Evolutionary conservation across 768 basidiomycete species (phyloP).

Genomic region (Cystofilobasidium macerans): DNA sequence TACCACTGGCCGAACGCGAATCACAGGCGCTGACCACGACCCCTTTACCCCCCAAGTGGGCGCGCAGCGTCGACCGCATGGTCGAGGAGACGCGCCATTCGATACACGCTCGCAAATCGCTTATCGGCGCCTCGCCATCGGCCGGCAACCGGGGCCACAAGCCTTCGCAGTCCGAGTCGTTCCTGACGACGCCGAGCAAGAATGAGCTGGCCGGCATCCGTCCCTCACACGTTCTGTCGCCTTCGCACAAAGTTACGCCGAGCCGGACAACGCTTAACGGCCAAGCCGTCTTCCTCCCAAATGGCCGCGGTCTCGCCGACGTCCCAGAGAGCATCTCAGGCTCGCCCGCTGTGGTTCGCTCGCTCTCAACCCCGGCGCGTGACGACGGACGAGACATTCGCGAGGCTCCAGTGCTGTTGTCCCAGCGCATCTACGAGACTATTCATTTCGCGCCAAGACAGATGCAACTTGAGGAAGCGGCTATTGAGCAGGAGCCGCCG

Average conservation of each 20-base stretch:
- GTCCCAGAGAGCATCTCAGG: slow-evolving; percentile 4
- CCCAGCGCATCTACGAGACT: not conserved
- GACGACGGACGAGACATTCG: no score
- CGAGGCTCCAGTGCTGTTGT: no score
- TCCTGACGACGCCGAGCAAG: not conserved
- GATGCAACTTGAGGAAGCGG: not conserved
- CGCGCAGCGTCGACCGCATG: slow-evolving; percentile 14
- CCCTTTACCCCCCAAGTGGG: slow-evolving; percentile 1
- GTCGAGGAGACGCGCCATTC: slow-evolving; percentile 15
- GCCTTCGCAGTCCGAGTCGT: not conserved
- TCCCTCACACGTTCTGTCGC: not conserved
- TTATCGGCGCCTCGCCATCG: not conserved
- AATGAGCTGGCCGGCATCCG: not conserved
- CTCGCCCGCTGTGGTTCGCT: not conserved
- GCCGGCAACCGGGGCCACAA: not conserved
- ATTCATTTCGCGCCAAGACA: not conserved
- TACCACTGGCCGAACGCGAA: no score
- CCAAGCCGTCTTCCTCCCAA: not conserved
- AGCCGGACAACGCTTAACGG: slow-evolving; percentile 8
- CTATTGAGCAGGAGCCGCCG: not conserved
- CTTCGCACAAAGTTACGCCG: slow-evolving; percentile 8
- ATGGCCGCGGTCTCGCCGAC: slow-evolving; percentile 12
- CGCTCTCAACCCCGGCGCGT: not conserved
- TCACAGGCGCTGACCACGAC: not conserved
- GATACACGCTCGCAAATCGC: not conserved